Conservation (phyloP, 208 protist species). For the Wallacemonas rigidus region DNA sequence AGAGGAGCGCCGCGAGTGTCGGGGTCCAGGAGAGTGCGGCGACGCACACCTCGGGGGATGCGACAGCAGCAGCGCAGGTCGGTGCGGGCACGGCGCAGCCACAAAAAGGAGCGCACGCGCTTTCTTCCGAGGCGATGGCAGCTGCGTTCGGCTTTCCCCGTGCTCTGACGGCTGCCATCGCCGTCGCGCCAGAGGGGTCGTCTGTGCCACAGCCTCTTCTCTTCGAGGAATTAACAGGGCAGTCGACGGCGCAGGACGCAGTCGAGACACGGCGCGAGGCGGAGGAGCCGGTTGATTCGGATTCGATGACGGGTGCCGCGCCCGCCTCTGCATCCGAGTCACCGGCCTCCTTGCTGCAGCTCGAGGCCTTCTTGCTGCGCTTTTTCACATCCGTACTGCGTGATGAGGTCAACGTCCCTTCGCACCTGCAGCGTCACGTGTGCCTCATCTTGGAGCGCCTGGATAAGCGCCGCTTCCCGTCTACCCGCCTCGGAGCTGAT, state of each 20-base stretch:
- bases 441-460: constrained; percentile 72
- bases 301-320: background rate
- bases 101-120: background rate
- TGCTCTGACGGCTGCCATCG: background rate
- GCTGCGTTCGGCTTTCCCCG: constrained; percentile 3
- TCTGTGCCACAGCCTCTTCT: background rate
- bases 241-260: background rate
- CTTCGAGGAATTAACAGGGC: constrained; percentile 1
- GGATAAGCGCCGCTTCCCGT: constrained; percentile 54
- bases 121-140: background rate
- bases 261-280: too few species aligned
- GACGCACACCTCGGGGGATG: background rate
- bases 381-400: constrained; percentile 54
- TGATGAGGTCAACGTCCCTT: constrained; percentile 45
- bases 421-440: constrained; percentile 66
- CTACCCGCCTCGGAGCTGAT: constrained; percentile 45
- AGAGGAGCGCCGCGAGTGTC: too few species aligned
- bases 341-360: constrained; percentile 47
- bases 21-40: too few species aligned
- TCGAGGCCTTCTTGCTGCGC: constrained; percentile 60
- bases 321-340: background rate
- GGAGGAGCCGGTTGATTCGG: background rate
- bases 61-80: background rate
- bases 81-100: background rate
- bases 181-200: background rate